Conservation (phyloP, 2,329 filamentous ascomycete species). For the Colletotrichum plurivorum region DNA sequence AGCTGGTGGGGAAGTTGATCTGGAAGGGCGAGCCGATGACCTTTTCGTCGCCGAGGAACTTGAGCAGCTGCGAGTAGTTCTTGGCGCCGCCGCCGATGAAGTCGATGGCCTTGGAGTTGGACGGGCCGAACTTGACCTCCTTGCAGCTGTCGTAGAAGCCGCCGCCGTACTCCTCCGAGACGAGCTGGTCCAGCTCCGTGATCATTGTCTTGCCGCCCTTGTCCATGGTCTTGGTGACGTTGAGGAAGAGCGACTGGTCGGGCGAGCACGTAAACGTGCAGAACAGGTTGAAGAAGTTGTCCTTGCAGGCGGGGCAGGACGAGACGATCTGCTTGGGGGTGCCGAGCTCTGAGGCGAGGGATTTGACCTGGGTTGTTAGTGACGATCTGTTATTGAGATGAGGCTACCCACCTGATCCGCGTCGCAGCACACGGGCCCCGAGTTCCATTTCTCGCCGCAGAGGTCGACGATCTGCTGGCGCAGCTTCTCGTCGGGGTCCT, state of each 20-base stretch:
- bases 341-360: constrained; percentile 86
- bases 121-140: constrained; percentile 97
- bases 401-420: constrained; percentile 75
- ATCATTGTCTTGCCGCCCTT: constrained; percentile 74
- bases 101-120: constrained; percentile 93
- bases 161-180: constrained; percentile 85
- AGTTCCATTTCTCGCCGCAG: constrained; percentile 89
- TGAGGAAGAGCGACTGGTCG: constrained; percentile 95
- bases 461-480: constrained; percentile 85
- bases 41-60: constrained; percentile 94
- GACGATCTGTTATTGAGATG: neutral
- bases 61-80: constrained; percentile 88
- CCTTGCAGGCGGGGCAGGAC: constrained; percentile 95
- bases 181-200: constrained; percentile 90
- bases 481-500: constrained; percentile 78
- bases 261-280: constrained; percentile 99
- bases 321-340: constrained; percentile 91
- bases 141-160: constrained; percentile 98
- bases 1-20: constrained; percentile 86
- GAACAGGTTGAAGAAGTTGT: constrained; percentile 98
- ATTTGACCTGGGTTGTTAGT: constrained; percentile 72
- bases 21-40: constrained; percentile 94
- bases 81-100: constrained; percentile 96
- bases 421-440: constrained; percentile 88
- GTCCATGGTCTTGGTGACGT: constrained; percentile 82